These are phyloP conservation scores for Epichloe coenophiala DNA, from an alignment of 2,329 filamentous ascomycete genomes.

Conservation along the genomic window DNA sequence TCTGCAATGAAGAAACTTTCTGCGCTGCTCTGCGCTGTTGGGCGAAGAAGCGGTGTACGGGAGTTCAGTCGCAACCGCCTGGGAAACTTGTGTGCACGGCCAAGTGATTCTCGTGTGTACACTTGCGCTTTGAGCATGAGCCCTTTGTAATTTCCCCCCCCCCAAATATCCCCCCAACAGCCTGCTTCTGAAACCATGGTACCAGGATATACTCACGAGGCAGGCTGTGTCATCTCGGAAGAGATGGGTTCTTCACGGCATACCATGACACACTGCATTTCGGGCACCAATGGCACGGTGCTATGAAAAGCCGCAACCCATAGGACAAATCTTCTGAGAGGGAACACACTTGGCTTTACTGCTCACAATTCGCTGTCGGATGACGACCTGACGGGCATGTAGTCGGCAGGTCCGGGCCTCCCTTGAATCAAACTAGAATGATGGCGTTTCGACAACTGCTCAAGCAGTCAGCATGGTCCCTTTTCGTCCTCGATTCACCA, in stretches of 20 bases:
- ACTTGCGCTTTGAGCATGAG: neutral
- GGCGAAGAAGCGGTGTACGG: slow-evolving; percentile 1
- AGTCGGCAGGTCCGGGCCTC: too few species aligned
- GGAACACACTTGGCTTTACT: neutral
- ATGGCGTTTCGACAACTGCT: too few species aligned
- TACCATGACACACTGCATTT: neutral
- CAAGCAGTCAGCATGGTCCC: neutral
- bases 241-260: slow-evolving; percentile 1
- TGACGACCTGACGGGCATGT: too few species aligned
- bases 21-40: too few species aligned
- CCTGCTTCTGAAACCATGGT: neutral
- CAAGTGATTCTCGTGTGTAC: neutral
- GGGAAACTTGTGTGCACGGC: neutral
- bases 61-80: neutral
- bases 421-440: too few species aligned
- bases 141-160: too few species aligned
- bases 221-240: neutral
- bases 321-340: too few species aligned
- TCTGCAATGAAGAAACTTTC: neutral
- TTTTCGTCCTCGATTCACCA: neutral
- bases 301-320: neutral
- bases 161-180: too few species aligned
- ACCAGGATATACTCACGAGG: neutral
- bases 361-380: neutral
- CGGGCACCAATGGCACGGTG: neutral